These are phyloP conservation scores for Brassica balearica DNA, from an alignment of 441 rosid genomes.

Conservation along the genomic window DNA sequence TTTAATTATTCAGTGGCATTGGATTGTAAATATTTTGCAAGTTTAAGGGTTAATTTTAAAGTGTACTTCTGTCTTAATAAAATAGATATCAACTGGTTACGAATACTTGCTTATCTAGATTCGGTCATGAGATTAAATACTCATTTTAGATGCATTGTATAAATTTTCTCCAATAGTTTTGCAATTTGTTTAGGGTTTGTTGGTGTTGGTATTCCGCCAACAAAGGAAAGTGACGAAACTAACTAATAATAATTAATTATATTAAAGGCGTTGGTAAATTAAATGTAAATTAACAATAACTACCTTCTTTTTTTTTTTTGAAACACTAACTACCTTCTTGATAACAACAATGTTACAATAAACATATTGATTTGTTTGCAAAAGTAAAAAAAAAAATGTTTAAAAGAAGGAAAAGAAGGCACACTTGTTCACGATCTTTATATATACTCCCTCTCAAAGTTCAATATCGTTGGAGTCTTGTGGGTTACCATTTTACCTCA, in stretches of 20 bases:
- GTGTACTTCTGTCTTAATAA: no score
- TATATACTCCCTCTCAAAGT: conserved; percentile 22
- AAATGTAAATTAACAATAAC: background rate
- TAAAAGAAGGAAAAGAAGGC: background rate
- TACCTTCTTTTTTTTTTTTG: no score
- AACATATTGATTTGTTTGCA: background rate
- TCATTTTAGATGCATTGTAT: background rate
- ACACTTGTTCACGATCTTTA: conserved; percentile 14
- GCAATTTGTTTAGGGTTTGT: conserved; percentile 22
- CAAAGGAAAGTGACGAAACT: conserved; percentile 17
- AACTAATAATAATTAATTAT: background rate
- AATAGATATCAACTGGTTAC: background rate
- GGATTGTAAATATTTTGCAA: no score
- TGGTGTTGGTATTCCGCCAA: conserved; percentile 39
- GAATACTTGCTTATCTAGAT: background rate
- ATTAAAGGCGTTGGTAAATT: background rate
- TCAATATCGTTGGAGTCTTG: conserved; percentile 17
- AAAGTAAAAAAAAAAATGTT: background rate
- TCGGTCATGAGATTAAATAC: background rate
- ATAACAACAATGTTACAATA: background rate
- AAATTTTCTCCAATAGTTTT: background rate
- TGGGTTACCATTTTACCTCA: conserved; percentile 33
- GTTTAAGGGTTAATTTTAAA: no score
- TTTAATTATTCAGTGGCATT: no score
- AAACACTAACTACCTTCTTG: background rate